A percentile compares a stretch with the other conserved stretches of the same genome.
These are phyloP conservation scores for Colletotrichum chlorophyti DNA, from an alignment of 2,329 filamentous ascomycete genomes.

Conservation along the genomic window DNA sequence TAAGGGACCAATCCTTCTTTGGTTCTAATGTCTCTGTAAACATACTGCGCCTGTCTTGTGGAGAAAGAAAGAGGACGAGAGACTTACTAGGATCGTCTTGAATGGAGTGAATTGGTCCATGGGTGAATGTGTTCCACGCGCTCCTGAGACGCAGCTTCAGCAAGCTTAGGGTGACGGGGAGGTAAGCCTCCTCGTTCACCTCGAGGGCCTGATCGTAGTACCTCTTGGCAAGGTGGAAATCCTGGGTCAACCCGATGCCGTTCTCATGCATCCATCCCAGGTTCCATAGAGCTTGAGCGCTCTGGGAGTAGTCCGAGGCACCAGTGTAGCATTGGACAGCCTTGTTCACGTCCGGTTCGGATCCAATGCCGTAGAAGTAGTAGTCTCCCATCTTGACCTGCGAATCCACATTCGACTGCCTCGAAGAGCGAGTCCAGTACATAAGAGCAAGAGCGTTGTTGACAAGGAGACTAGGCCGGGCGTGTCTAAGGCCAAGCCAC, in stretches of 20 bases:
- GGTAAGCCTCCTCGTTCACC: conserved; percentile 90
- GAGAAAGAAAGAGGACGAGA: not conserved
- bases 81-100: conserved; percentile 84
- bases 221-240: conserved; percentile 95
- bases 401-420: conserved; percentile 91
- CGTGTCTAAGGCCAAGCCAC: conserved; percentile 24
- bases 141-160: conserved; percentile 84
- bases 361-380: conserved; percentile 84
- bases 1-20: conserved; percentile 77
- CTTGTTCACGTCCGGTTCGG: conserved; percentile 76
- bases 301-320: conserved; percentile 89
- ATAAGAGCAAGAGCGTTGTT: conserved; percentile 75
- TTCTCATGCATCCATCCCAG: conserved; percentile 99
- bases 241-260: conserved; percentile 88
- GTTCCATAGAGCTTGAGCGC: conserved; percentile 95
- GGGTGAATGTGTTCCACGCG: conserved; percentile 92
- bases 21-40: conserved; percentile 57
- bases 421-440: conserved; percentile 94
- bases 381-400: conserved; percentile 99
- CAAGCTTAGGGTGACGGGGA: conserved; percentile 88
- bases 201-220: conserved; percentile 94
- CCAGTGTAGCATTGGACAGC: conserved; percentile 92
- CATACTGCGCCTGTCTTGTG: not conserved
- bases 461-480: conserved; percentile 47
- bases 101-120: conserved; percentile 91